Evolutionary conservation across 768 basidiomycete species (phyloP).

Genomic region (Suillus paluster): DNA sequence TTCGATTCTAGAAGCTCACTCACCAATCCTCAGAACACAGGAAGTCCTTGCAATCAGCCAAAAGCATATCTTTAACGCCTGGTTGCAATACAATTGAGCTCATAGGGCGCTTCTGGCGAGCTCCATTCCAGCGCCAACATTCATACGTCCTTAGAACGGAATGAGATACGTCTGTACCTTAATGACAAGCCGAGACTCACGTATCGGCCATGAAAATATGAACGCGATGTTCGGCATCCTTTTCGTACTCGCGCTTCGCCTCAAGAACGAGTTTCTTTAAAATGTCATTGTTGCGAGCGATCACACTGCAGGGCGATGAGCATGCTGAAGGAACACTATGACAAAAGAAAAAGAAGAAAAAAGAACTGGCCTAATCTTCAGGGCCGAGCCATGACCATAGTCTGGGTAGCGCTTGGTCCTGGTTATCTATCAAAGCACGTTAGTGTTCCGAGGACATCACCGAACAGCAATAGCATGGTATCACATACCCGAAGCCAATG

Average conservation of each 20-base stretch:
- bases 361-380: slow-evolving; percentile 73
- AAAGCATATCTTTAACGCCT: slow-evolving; percentile 88
- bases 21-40: slow-evolving; percentile 84
- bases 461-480: slow-evolving; percentile 20
- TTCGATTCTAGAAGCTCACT: slow-evolving; percentile 37
- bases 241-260: slow-evolving; percentile 88
- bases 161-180: slow-evolving; percentile 12
- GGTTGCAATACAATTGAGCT: slow-evolving; percentile 91
- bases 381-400: slow-evolving; percentile 70
- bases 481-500: slow-evolving; percentile 77
- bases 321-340: slow-evolving; percentile 21
- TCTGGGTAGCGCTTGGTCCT: slow-evolving; percentile 78
- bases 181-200: slow-evolving; percentile 50
- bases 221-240: slow-evolving; percentile 88
- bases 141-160: slow-evolving; percentile 58
- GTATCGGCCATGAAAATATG: slow-evolving; percentile 90
- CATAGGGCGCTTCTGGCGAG: slow-evolving; percentile 88
- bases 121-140: slow-evolving; percentile 89
- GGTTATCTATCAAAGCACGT: slow-evolving; percentile 60
- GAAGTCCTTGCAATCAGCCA: slow-evolving; percentile 87
- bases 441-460: slow-evolving; percentile 23
- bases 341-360: slow-evolving; percentile 16
- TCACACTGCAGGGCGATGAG: slow-evolving; percentile 55
- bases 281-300: slow-evolving; percentile 87
- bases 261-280: slow-evolving; percentile 86